Base-by-base conservation (phyloP, 108 stramenopile genomes). In the Fistulifera pelliculosa region DNA sequence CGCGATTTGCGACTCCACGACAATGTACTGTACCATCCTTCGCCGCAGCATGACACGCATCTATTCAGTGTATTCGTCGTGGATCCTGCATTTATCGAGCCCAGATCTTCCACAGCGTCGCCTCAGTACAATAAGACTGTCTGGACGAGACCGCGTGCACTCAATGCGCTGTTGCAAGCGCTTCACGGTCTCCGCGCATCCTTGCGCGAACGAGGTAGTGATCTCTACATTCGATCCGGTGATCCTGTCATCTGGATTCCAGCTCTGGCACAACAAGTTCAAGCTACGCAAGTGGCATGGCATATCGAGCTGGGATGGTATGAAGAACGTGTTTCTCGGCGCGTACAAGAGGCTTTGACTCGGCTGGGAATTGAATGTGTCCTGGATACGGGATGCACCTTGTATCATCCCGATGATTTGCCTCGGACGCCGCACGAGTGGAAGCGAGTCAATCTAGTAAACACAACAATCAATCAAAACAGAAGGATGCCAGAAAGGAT, bases 361-460 rank as follows among this genome's bases (percentile, higher is more conserved):
- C 18, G 67, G 27, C 3, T 8, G 31, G 31, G 31, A 8, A 47
- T 70, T 62, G 2, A 70, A 56, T 44, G 56, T 57, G 24, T 68
- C 59, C 2, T 23, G 7, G 6, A 6, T 5, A 66, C 60, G 45
- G 31, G 31, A 35, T 35, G 31, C 31, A 75, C 79, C 0, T 62
- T 85, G 26, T 73, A 63, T 27, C 83, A 85, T 66, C 79, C 80
- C 5, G 56, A 81, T 27, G 79, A 78, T 56, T 48, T 85, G 6
- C 79, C 83, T 22, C 45, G 19, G 0, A 54, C 64, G 31, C 38
- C 42, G 26, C 21, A 65, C 1, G 57, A 60, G n/a, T 85, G 83
- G 83, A 19, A 47, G 15, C 56, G 28, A 15, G 35, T 77, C n/a
- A n/a, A 22, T 70, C 75, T 15, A 35, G 65, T n/a, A n/a, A n/a